These are phyloP conservation scores for Vanderwaltozyma polyspora DNA, from an alignment of 805 yeast species.

Conservation along the genomic window DNA sequence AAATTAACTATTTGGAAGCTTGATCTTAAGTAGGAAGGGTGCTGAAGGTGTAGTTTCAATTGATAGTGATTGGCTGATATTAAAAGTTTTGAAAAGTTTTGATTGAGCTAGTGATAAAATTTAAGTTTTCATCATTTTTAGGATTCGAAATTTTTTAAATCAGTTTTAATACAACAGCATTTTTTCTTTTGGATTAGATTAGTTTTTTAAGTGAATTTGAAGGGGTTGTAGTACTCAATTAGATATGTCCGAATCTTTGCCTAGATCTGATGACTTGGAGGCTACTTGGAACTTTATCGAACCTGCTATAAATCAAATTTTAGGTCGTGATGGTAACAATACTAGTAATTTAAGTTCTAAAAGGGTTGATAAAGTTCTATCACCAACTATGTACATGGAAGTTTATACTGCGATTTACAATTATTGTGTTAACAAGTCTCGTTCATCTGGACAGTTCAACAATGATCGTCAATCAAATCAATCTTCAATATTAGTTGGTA, in stretches of 20 bases:
- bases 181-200: too few species aligned
- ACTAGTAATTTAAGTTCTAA: constrained; percentile 8
- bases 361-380: constrained; percentile 49
- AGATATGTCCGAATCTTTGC: constrained; percentile 28
- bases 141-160: too few species aligned
- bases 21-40: too few species aligned
- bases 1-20: too few species aligned
- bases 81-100: too few species aligned
- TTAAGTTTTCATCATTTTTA: too few species aligned
- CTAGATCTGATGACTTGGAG: constrained; percentile 48
- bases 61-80: too few species aligned
- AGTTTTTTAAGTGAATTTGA: too few species aligned
- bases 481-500: constrained; percentile 58
- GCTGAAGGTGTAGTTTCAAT: too few species aligned
- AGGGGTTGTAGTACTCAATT: too few species aligned
- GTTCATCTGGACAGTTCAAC: constrained; percentile 33
- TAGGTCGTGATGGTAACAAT: constrained; percentile 43
- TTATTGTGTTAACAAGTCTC: constrained; percentile 75
- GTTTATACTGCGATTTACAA: constrained; percentile 88
- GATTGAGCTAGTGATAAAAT: too few species aligned
- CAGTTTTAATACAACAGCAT: too few species aligned
- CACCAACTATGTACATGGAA: constrained; percentile 70
- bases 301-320: constrained; percentile 59
- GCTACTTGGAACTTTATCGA: constrained; percentile 73
- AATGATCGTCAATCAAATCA: constrained; percentile 28